Conservation (phyloP, 768 basidiomycete species). For the Hysterangium stoloniferum region DNA sequence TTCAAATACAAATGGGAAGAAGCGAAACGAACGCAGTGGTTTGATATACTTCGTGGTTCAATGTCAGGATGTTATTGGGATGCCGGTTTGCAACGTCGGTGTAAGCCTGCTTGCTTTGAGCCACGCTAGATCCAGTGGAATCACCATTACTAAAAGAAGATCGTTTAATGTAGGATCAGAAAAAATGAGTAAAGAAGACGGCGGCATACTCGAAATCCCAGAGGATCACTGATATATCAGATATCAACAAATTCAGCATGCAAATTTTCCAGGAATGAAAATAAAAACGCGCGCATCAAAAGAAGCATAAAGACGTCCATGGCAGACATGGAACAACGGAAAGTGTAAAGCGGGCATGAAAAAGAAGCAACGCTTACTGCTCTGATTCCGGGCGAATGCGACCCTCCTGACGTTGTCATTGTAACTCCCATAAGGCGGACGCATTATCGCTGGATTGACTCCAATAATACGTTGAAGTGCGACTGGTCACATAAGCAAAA, state of each 20-base stretch:
- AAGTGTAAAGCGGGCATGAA: not conserved
- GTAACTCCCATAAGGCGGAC: constrained; percentile 39
- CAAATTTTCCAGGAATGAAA: not conserved
- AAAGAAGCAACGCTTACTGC: constrained; percentile 2
- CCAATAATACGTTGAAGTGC: constrained; percentile 36
- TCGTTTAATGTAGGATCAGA: not conserved
- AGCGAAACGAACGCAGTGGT: constrained; percentile 13
- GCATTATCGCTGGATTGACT: constrained; percentile 39
- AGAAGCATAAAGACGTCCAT: not conserved
- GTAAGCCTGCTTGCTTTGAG: constrained; percentile 13
- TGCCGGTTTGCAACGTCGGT: constrained; percentile 10
- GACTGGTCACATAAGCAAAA: constrained; percentile 12
- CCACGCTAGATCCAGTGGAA: constrained; percentile 11
- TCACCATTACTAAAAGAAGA: constrained; percentile 9
- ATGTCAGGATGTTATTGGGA: constrained; percentile 16
- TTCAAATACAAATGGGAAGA: not conserved
- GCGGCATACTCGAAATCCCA: constrained; percentile 18
- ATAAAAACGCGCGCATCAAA: not conserved
- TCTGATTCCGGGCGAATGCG: constrained; percentile 19
- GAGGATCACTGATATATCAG: constrained; percentile 13
- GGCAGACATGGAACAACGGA: not conserved
- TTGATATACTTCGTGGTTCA: constrained; percentile 21
- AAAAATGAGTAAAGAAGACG: not conserved
- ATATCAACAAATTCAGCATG: too few species aligned
- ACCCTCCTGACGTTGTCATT: constrained; percentile 30